Evolutionary conservation across 306 rosid genomes (phyloP).

Genomic region (Inga laurina): DNA sequence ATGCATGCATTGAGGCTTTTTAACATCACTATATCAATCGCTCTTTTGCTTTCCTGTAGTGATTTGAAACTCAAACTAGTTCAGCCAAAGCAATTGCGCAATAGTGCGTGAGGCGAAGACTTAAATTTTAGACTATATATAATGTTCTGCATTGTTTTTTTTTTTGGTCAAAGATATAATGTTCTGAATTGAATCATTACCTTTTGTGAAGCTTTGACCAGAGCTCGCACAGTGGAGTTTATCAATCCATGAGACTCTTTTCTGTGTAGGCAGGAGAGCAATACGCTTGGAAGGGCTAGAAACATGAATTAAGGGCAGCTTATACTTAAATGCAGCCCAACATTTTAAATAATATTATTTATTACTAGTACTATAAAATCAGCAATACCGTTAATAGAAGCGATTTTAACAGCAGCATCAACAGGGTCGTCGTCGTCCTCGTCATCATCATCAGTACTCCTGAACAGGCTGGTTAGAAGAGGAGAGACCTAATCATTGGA

Average conservation of each 20-base stretch:
- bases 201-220: constrained; percentile 22
- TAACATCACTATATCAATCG: background rate
- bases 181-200: background rate
- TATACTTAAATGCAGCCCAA: background rate
- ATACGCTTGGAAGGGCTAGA: constrained; percentile 32
- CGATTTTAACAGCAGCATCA: background rate
- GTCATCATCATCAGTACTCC: background rate
- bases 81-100: background rate
- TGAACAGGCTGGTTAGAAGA: constrained; percentile 9
- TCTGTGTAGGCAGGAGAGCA: background rate
- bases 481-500: constrained; percentile 25
- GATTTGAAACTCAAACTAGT: background rate
- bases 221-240: background rate
- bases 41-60: constrained; percentile 24
- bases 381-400: constrained; percentile 30
- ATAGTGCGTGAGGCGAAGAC: background rate
- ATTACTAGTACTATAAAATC: background rate
- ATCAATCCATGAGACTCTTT: background rate
- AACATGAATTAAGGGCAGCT: constrained; percentile 5
- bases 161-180: no score
- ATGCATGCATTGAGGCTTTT: constrained; percentile 13
- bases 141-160: no score
- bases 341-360: background rate
- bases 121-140: no score
- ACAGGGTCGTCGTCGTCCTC: no score